phyloP scores from a whole-genome alignment of 768 basidiomycete species.

The Cyclocybe cylindracea region DNA sequence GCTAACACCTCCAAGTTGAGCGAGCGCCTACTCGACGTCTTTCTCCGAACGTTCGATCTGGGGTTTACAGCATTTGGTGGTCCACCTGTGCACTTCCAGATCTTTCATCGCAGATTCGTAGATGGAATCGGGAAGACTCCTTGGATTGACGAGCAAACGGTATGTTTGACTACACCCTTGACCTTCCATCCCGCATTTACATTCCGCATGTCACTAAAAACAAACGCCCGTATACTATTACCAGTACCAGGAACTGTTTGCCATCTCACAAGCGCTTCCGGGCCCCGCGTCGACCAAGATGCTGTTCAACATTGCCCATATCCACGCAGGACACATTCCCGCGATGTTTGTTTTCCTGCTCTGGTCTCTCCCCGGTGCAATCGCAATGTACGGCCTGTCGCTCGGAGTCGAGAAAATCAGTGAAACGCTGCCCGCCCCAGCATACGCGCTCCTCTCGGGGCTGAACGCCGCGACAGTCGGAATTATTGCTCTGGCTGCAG shows the following conservation, averaged over 20 bases:
- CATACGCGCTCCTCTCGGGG: conserved; percentile 52
- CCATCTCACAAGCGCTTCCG: conserved; percentile 46
- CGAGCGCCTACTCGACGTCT: conserved; percentile 29
- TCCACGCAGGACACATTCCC: conserved; percentile 41
- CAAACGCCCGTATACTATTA: conserved; percentile 10
- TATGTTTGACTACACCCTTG: conserved; percentile 17
- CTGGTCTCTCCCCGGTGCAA: conserved; percentile 49
- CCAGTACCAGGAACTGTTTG: conserved; percentile 48
- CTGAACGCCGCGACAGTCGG: conserved; percentile 58
- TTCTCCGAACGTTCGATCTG: conserved; percentile 35
- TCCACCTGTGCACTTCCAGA: conserved; percentile 49
- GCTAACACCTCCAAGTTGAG: conserved; percentile 21
- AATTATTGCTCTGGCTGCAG: conserved; percentile 51
- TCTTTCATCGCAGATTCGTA: conserved; percentile 41
- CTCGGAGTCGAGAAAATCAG: conserved; percentile 44
- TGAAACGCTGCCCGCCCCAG: conserved; percentile 41
- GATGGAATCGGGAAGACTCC: conserved; percentile 32
- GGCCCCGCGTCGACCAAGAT: conserved; percentile 52
- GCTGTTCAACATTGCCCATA: conserved; percentile 45
- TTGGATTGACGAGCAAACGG: conserved; percentile 44
- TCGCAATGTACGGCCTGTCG: conserved; percentile 47
- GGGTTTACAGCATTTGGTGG: conserved; percentile 52
- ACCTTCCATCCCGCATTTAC: conserved; percentile 13
- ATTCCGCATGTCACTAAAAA: neutral
- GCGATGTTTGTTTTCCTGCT: conserved; percentile 43